Conservation (phyloP, 2,329 filamentous ascomycete genomes). For the Bipolaris victoriae region DNA sequence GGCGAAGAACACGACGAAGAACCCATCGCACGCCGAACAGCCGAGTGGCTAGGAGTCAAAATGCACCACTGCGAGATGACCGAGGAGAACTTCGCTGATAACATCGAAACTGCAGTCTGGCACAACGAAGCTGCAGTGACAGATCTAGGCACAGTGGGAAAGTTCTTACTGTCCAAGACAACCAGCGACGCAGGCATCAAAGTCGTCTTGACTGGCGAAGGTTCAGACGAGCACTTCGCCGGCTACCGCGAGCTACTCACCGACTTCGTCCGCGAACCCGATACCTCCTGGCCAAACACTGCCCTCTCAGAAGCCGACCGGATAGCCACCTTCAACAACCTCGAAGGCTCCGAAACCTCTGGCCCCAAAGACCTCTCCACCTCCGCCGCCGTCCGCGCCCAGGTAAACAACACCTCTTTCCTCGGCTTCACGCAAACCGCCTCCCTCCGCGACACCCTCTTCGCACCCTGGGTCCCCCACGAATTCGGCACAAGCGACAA, state of each 20-base stretch:
- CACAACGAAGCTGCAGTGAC: conserved; percentile 54
- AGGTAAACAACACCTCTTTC: conserved; percentile 26
- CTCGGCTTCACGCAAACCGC: conserved; percentile 21
- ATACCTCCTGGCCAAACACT: conserved; percentile 35
- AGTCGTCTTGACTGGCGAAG: conserved; percentile 62
- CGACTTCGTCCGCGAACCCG: conserved; percentile 59
- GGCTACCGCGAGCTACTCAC: conserved; percentile 58
- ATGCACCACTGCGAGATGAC: conserved; percentile 48
- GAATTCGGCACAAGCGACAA: conserved; percentile 23
- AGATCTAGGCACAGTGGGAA: conserved; percentile 61
- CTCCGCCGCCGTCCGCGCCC: conserved; percentile 17
- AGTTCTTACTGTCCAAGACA: conserved; percentile 57
- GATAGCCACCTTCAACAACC: conserved; percentile 10
- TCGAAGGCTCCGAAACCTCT: conserved; percentile 17
- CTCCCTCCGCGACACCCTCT: conserved; percentile 14
- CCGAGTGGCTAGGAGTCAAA: conserved; percentile 56
- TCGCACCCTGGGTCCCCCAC: conserved; percentile 14
- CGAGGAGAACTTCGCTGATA: conserved; percentile 52
- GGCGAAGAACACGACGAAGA: conserved; percentile 51
- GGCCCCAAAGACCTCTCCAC: conserved; percentile 22
- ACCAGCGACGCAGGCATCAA: conserved; percentile 57
- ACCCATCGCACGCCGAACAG: conserved; percentile 55
- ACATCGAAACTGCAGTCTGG: conserved; percentile 55
- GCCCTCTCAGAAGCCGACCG: conserved; percentile 21
- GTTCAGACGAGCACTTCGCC: conserved; percentile 61